Base-by-base conservation (phyloP, 345 rosid genomes). In the Kernera saxatilis region DNA sequence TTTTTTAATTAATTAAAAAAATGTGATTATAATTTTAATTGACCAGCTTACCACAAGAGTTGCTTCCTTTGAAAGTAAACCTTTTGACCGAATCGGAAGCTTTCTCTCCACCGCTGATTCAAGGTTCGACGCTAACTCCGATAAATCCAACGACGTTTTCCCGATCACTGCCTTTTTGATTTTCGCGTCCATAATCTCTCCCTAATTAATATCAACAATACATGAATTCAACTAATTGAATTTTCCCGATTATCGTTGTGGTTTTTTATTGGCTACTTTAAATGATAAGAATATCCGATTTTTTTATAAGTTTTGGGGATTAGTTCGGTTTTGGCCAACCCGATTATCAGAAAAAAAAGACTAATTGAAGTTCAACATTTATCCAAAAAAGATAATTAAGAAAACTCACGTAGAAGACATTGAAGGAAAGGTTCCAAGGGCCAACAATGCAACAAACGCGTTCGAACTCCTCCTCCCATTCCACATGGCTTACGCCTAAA, bases 381-480 rank as follows among this genome's bases (percentile, higher is more conserved):
- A 58, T 56, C 36, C 46, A 4, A 18, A 33, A 17, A 17, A 4
- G 50, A 17, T 39, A 46, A 65, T 41, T 30, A 22, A 32, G 22
- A 67, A 69, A 61, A 61, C 79, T 75, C 51, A 75, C 79, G 65
- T 69, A 62, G 22, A 69, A 61, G 45, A 75, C 44, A 62, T 14
- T 60, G 59, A 75, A 75, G 3, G 79, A 61, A 9, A 69, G 19
- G 64, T 69, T 75, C 79, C 79, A 75, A 6, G 79, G 74, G 17
- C 79, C 79, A 1, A 69, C 70, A 43, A 75, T 3, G 52, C 74
- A 75, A 69, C 74, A 75, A 62, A 69, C 52, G 4, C 70, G 70
- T 61, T 53, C 74, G 10, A 75, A 75, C 23, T 36, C 66, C 4
- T 75, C 79, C 1, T 69, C 70, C 79, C 79, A 75, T 75, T 61